These are phyloP conservation scores for Setaria italica DNA, from an alignment of 202 grass and related monocot genomes.

Conservation along the genomic window DNA sequence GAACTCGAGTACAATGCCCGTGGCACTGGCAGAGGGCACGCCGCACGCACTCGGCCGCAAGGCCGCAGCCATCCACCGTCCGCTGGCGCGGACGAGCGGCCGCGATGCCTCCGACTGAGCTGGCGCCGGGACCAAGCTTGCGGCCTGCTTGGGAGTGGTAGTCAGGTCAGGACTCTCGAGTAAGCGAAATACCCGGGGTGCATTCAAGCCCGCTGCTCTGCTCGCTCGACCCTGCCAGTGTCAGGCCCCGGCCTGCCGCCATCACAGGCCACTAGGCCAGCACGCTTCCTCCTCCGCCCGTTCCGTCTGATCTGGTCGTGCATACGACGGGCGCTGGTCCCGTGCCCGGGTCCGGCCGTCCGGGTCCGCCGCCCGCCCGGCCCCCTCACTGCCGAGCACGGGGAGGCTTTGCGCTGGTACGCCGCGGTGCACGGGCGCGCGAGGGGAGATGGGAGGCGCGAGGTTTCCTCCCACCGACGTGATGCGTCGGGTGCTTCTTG, in stretches of 20 bases:
- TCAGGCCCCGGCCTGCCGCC: neutral
- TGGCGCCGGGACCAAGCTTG: constrained; percentile 1
- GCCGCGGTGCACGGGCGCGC: neutral
- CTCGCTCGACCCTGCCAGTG: neutral
- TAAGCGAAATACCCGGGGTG: constrained; percentile 52
- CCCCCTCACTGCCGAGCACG: neutral
- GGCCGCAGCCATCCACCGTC: neutral
- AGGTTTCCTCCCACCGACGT: neutral
- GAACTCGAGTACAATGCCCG: constrained; percentile 34
- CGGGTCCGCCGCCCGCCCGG: neutral
- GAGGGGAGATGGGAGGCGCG: neutral
- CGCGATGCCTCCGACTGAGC: neutral
- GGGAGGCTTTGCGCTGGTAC: neutral
- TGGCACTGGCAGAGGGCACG: neutral
- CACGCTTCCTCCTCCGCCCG: neutral
- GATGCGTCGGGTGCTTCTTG: neutral
- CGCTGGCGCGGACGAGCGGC: neutral
- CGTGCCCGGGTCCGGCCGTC: neutral
- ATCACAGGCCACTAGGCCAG: neutral
- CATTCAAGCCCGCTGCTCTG: constrained; percentile 48
- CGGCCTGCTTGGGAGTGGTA: neutral
- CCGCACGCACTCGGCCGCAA: too few species aligned
- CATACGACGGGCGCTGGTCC: constrained; percentile 4
- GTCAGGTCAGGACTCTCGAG: neutral
- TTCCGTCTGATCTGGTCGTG: constrained; percentile 6